Evolutionary conservation across 768 basidiomycete genomes (phyloP), one percentile per base, ranked within the genome.

Genomic region (Coprinopsis sp.): DNA sequence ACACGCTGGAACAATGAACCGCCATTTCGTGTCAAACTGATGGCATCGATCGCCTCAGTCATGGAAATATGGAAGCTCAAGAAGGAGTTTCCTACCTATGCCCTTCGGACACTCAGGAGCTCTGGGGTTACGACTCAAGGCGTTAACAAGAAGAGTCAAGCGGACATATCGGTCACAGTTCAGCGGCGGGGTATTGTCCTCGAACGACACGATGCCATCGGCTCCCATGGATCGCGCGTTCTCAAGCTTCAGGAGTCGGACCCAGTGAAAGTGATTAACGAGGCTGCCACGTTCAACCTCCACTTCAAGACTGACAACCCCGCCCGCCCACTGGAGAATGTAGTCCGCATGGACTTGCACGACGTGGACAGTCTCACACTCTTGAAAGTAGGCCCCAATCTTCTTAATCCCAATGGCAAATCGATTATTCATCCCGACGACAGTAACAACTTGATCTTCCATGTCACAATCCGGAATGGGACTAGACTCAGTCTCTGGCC

Each of bases 401-500:
- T 78, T 34, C 60, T 83, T 38, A 42, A 42, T 18, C 54, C 63
- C 23, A 51, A 76, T 43, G 76, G 75, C 25, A 68, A 68, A 37
- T 77, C 75, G n/a, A 66, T 68, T 22, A 67, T 83, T 31, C 58
- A 63, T 13, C 71, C 71, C 53, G 63, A 72, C 41, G 59, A 42
- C 40, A 42, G 40, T 4, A 42, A 63, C 50, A 63, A 63, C 24
- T 59, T 71, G 36, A 65, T 76, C 16, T 82, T 78, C 50, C 61
- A 66, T 29, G 62, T 81, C 37, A 63, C 72, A 28, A 58, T 83
- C 19, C 71, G 66, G 49, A 82, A 82, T 51, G 58, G 64, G 29
- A 71, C 80, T 1, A 68, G 72, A 51, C 52, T 60, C 46, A 74
- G 78, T 56, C 70, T 83, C 23, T 83, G 80, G 81, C 79, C 81